Conservation (phyloP, 2,329 filamentous ascomycete genomes). For the Arthrobotrys musiformis region DNA sequence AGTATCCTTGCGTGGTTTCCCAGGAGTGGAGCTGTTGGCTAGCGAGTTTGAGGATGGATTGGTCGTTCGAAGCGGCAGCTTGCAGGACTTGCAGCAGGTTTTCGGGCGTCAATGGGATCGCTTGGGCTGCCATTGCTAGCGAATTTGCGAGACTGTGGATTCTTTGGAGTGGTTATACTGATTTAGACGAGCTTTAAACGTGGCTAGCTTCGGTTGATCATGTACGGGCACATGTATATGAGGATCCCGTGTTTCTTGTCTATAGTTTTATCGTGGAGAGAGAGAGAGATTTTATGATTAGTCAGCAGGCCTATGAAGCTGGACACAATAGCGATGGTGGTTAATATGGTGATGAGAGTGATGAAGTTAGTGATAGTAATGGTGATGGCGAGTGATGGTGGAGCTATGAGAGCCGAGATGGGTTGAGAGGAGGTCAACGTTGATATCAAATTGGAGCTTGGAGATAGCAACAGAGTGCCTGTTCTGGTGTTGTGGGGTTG, state of each 20-base stretch:
- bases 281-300: no score
- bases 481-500: background rate
- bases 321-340: no score
- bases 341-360: background rate
- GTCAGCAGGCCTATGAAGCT: no score
- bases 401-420: background rate
- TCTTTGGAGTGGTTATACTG: background rate
- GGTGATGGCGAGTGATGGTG: background rate
- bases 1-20: slow-evolving; percentile 66
- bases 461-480: no score
- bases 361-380: background rate
- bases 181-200: background rate
- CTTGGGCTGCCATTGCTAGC: slow-evolving; percentile 37
- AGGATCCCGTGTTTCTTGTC: no score
- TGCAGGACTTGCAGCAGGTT: slow-evolving; percentile 66
- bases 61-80: slow-evolving; percentile 65
- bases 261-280: no score
- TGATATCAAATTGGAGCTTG: background rate
- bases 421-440: background rate
- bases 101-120: slow-evolving; percentile 62
- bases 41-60: slow-evolving; percentile 67
- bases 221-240: no score
- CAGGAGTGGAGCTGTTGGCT: slow-evolving; percentile 68
- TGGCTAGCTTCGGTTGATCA: background rate
- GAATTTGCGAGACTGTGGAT: no score